Conservation (phyloP, 1,139 yeast genomes). For the Suhomyces taliae region DNA sequence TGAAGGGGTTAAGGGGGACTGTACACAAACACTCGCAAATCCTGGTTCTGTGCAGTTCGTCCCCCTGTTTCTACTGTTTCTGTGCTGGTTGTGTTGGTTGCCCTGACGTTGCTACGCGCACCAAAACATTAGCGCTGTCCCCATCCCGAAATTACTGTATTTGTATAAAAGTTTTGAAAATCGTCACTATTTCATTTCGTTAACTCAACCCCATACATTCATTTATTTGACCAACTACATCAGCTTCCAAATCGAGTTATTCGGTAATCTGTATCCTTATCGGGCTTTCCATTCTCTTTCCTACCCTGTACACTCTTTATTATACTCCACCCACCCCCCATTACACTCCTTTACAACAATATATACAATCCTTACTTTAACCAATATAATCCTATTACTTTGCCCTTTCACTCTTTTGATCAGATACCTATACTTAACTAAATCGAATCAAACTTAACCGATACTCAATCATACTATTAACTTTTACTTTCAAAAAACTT, state of each 20-base stretch:
- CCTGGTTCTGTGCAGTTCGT: no score
- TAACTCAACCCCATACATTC: conserved; percentile 5
- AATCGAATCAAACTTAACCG: background rate
- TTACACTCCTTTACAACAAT: conserved; percentile 1
- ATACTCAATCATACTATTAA: background rate
- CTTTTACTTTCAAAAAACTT: no score
- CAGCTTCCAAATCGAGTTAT: background rate
- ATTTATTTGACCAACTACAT: background rate
- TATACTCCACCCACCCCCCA: background rate
- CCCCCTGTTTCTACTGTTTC: background rate
- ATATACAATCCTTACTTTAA: background rate
- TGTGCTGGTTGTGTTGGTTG: conserved; percentile 5
- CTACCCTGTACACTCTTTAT: background rate
- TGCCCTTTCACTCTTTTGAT: background rate
- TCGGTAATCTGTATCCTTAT: conserved; percentile 1
- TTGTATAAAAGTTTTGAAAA: conserved; percentile 12
- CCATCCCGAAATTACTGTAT: conserved; percentile 11
- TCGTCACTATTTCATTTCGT: conserved; percentile 1
- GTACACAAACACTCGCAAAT: no score
- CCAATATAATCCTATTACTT: background rate
- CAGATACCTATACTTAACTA: background rate
- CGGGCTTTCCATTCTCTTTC: conserved; percentile 5
- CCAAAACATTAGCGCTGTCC: conserved; percentile 1
- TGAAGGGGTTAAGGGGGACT: no score
- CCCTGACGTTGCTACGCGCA: conserved; percentile 9